Conservation (phyloP, 2,329 filamentous ascomycete species). For the Fusarium caatingaense region DNA sequence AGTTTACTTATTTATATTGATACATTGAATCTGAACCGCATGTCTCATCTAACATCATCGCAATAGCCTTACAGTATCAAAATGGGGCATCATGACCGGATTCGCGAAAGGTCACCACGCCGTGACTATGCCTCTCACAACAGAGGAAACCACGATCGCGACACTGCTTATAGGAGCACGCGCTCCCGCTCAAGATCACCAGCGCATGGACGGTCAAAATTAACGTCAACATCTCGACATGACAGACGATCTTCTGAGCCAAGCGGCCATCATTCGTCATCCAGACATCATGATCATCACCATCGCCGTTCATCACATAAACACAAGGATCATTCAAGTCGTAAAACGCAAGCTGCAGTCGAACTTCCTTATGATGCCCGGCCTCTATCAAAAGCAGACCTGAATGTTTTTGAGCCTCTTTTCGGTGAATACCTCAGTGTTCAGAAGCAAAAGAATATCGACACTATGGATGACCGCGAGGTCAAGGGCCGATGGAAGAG, state of each 20-base stretch:
- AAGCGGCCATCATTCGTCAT: conserved; percentile 28
- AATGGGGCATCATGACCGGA: conserved; percentile 35
- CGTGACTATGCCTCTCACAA: conserved; percentile 37
- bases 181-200: conserved; percentile 44
- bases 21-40: not conserved
- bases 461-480: conserved; percentile 79
- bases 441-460: conserved; percentile 80
- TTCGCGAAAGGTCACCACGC: conserved; percentile 39
- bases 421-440: conserved; percentile 89
- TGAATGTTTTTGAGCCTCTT: conserved; percentile 73
- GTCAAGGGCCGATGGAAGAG: conserved; percentile 90
- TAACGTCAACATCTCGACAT: conserved; percentile 25
- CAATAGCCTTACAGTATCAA: not conserved
- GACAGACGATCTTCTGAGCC: conserved; percentile 30
- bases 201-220: conserved; percentile 31
- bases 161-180: conserved; percentile 22
- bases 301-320: conserved; percentile 43
- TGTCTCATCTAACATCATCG: not conserved
- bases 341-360: conserved; percentile 18
- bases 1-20: conserved; percentile 8
- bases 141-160: conserved; percentile 33
- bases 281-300: conserved; percentile 21
- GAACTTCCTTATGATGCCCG: conserved; percentile 74
- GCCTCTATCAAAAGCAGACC: conserved; percentile 75
- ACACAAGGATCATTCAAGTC: conserved; percentile 34